Evolutionary conservation across 495 filamentous ascomycete species (phyloP), one percentile per base, ranked within the genome.

Genomic region (Penicillium cosmopolitanum): DNA sequence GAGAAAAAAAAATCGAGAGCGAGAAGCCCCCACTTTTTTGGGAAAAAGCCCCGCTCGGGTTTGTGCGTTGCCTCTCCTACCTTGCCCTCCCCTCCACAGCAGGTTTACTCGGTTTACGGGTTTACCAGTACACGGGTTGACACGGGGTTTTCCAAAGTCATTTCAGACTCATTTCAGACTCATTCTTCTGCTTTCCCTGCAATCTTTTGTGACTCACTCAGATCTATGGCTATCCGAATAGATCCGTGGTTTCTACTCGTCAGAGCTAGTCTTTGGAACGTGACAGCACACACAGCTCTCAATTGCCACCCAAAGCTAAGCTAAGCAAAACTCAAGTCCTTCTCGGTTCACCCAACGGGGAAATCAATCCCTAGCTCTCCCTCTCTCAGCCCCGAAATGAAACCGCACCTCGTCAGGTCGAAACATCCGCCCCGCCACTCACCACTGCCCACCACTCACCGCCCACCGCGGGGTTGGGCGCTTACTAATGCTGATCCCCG

Each of bases 21-120:
- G 73, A 72, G 65, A 68, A 74, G 73, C 73, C 71, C 64, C 67
- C 69, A 61, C 55, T 67, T 71, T 70, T 72, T 56, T 65, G 13
- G 42, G 42, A n/a, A 44, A 44, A 19, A 44, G 62, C 65, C 65
- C 64, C 64, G 64, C 65, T 51, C 31, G 57, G 57, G 63, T 66
- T 56, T 71, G 66, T 71, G 66, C 66, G 66, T 66, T 66, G 46
- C 46, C 46, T 31, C 46, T 48, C 44, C 46, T 19, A 19, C 46
- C n/a, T 44, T 38, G 36, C 36, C 36, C 36, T 38, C 36, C 4
- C 4, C 36, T 38, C 23, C 23, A 38, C 36, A 31, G 28, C 28
- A 31, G 28, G 8, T 23, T 23, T 23, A 31, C 28, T 7, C 1
- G 28, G 28, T 31, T 31, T 6, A 8, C 28, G 8, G n/a, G n/a